These are phyloP conservation scores for Hyaloscypha variabilis DNA, from an alignment of 495 filamentous ascomycete genomes.

Conservation along the genomic window DNA sequence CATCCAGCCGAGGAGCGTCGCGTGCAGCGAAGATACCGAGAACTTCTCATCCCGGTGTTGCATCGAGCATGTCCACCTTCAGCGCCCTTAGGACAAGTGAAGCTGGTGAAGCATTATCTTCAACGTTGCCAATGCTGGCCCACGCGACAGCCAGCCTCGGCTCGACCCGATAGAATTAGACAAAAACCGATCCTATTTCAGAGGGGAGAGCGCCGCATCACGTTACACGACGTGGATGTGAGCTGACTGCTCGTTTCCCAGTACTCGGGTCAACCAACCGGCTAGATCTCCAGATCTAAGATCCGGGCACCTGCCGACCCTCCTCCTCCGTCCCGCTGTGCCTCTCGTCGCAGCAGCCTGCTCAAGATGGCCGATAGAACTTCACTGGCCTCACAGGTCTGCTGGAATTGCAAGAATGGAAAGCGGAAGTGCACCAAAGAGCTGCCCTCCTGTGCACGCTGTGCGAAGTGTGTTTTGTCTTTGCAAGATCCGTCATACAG, in stretches of 20 bases:
- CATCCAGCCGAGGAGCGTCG: background rate
- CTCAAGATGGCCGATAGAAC: background rate
- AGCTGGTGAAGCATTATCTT: too few species aligned
- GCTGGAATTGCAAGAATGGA: conserved; percentile 37
- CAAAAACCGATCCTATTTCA: too few species aligned
- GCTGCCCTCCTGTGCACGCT: conserved; percentile 39
- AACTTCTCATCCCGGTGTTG: too few species aligned
- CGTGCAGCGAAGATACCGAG: too few species aligned
- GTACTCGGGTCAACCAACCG: too few species aligned
- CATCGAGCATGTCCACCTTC: too few species aligned
- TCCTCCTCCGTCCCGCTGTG: background rate
- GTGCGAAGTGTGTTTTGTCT: conserved; percentile 33
- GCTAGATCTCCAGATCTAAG: background rate
- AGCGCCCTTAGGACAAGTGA: background rate
- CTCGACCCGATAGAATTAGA: background rate
- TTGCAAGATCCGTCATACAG: background rate
- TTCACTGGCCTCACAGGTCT: conserved; percentile 25
- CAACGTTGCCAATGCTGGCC: too few species aligned
- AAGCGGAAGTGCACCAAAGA: conserved; percentile 44
- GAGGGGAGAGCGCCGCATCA: too few species aligned
- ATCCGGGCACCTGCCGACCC: background rate
- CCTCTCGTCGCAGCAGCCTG: background rate
- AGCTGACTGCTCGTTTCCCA: too few species aligned
- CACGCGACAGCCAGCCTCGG: background rate
- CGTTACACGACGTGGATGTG: too few species aligned